A percentile compares a stretch with the other conserved stretches of the same genome.
phyloP scores from a whole-genome alignment of 2,329 filamentous ascomycete genomes.

The Penicillium psychrosexuale region DNA sequence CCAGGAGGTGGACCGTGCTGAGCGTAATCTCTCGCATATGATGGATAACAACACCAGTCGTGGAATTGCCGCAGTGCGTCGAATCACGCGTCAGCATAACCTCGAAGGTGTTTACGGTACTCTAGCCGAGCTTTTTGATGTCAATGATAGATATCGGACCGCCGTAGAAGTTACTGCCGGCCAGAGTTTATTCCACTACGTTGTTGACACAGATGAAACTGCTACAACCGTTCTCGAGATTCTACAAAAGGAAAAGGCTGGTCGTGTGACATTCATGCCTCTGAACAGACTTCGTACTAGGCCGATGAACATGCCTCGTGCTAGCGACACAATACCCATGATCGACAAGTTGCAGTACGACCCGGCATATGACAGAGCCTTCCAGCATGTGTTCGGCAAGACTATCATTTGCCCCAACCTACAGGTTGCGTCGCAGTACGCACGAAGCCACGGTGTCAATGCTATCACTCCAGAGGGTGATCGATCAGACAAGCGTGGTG shows the following conservation, averaged over 20 bases:
- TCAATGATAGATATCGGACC: constrained; percentile 77
- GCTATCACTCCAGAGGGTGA: constrained; percentile 95
- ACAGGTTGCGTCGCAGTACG: constrained; percentile 82
- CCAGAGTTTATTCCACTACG: constrained; percentile 88
- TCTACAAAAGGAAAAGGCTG: constrained; percentile 74
- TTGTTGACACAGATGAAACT: constrained; percentile 88
- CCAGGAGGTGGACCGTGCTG: constrained; percentile 72
- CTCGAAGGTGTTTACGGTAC: constrained; percentile 89
- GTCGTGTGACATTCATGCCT: constrained; percentile 92
- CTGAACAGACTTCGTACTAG: constrained; percentile 74
- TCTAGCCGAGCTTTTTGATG: constrained; percentile 85
- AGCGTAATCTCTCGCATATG: constrained; percentile 72
- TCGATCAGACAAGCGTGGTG: constrained; percentile 90
- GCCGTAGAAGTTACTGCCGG: constrained; percentile 92
- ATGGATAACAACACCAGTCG: constrained; percentile 88
- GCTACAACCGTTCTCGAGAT: constrained; percentile 77
- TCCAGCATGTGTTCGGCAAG: constrained; percentile 92
- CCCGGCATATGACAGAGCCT: constrained; percentile 72
- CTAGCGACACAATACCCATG: constrained; percentile 82
- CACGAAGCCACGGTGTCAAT: constrained; percentile 84
- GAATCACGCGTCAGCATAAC: constrained; percentile 73
- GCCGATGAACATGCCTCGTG: constrained; percentile 73
- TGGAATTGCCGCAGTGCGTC: constrained; percentile 80
- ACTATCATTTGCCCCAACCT: constrained; percentile 92
- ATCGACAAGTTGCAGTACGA: constrained; percentile 82